A percentile compares a stretch with the other conserved stretches of the same genome.
phyloP scores from a whole-genome alignment of 2,329 filamentous ascomycete genomes.

The Fusarium setosum region DNA sequence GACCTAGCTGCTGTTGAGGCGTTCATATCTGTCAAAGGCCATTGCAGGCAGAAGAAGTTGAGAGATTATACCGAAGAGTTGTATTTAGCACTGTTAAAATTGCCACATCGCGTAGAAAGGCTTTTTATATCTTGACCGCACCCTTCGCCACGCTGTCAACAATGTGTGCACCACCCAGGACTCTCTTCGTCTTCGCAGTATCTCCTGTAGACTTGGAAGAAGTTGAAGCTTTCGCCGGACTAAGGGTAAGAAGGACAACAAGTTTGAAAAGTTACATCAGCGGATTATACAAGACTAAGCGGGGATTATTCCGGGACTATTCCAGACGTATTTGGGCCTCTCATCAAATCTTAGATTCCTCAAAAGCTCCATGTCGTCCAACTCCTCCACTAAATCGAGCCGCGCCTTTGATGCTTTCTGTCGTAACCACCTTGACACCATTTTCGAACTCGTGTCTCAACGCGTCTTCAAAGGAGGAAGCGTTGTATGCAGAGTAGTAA shows the following conservation, averaged over 20 bases:
- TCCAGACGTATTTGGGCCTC: no score
- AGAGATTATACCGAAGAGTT: background rate
- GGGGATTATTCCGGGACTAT: background rate
- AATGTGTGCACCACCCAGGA: no score
- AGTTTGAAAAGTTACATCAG: no score
- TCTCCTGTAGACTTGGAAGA: no score
- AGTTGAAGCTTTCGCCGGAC: no score
- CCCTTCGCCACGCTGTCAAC: no score
- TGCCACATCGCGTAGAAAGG: no score
- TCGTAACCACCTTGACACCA: constrained; percentile 54
- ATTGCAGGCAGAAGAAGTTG: background rate
- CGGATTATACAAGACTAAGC: no score
- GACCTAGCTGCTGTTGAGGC: background rate
- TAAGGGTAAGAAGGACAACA: no score
- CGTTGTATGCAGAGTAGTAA: constrained; percentile 62
- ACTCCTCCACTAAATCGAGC: constrained; percentile 16
- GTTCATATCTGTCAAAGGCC: background rate
- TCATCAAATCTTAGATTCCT: background rate
- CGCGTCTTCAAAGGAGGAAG: constrained; percentile 61
- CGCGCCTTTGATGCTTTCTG: constrained; percentile 52
- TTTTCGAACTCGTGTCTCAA: constrained; percentile 59
- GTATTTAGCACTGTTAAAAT: background rate
- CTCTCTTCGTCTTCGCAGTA: no score
- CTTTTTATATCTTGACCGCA: no score
- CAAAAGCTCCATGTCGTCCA: constrained; percentile 5